Percentiles rank a stretch among this genome's conserved stretches.
These are phyloP conservation scores for Ganoderma resinaceum DNA, from an alignment of 1,284 basidiomycete species.

Conservation along the genomic window DNA sequence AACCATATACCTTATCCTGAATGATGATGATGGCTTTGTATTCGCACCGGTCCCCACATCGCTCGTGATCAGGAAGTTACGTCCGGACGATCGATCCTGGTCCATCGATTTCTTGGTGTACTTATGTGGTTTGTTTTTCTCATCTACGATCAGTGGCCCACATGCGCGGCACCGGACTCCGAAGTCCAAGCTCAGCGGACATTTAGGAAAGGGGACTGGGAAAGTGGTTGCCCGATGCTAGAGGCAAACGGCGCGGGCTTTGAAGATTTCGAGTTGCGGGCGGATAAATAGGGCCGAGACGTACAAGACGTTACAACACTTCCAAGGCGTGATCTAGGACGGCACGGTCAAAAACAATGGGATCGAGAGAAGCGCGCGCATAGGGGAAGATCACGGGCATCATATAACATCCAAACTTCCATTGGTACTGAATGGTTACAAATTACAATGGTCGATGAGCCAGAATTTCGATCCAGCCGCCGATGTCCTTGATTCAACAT, in stretches of 20 bases:
- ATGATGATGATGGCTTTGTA: too few relatives aligned
- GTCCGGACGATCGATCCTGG: background rate
- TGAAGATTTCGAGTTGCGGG: too few relatives aligned
- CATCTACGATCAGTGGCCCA: background rate
- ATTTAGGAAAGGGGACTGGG: too few relatives aligned
- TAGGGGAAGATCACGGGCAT: background rate
- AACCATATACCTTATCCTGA: background rate
- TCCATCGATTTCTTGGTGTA: background rate
- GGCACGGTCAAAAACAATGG: background rate
- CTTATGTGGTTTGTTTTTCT: background rate
- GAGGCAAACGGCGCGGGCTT: too few relatives aligned
- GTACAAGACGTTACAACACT: background rate
- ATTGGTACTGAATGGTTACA: too few relatives aligned
- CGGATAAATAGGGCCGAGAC: too few relatives aligned
- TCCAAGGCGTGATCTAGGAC: background rate
- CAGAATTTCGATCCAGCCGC: too few relatives aligned
- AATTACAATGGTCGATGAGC: too few relatives aligned
- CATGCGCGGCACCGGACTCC: too few relatives aligned
- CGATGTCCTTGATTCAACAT: slow-evolving; percentile 9
- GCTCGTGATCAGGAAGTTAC: background rate
- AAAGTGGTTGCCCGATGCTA: too few relatives aligned
- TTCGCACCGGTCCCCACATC: background rate
- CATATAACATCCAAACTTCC: too few relatives aligned
- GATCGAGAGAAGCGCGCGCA: background rate
- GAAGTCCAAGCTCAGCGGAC: background rate